phyloP scores from a whole-genome alignment of 2,329 filamentous ascomycete genomes.

The Cadophora sp. region DNA sequence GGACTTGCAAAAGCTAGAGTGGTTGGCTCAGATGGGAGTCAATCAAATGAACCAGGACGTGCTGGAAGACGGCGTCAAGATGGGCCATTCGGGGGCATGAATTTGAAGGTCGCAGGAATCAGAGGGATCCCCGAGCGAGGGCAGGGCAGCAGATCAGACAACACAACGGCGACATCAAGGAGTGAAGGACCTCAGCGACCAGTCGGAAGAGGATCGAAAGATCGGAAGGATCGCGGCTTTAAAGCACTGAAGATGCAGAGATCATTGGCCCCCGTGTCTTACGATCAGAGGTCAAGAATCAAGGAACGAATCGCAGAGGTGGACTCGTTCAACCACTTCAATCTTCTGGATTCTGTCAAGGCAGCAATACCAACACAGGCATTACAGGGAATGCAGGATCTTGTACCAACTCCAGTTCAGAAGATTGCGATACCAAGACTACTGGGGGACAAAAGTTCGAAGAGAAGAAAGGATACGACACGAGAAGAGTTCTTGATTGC shows the following conservation, averaged over 20 bases:
- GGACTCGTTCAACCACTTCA: conserved; percentile 82
- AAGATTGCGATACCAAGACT: conserved; percentile 85
- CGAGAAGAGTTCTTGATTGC: conserved; percentile 76
- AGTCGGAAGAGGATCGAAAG: conserved; percentile 38
- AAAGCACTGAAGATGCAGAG: conserved; percentile 96
- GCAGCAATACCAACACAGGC: conserved; percentile 76
- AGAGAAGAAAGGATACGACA: conserved; percentile 43
- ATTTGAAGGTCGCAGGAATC: conserved; percentile 56
- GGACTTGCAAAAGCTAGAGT: conserved; percentile 36
- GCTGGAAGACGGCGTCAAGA: conserved; percentile 50
- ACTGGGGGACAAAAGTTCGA: conserved; percentile 57
- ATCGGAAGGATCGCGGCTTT: conserved; percentile 50
- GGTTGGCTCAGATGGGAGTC: conserved; percentile 30
- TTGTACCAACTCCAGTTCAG: conserved; percentile 88
- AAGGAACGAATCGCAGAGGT: conserved; percentile 67
- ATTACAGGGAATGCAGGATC: conserved; percentile 74
- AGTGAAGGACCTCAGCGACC: neutral
- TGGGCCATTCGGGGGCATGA: conserved; percentile 66
- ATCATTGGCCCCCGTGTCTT: conserved; percentile 76
- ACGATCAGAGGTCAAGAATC: conserved; percentile 64
- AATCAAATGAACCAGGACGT: conserved; percentile 14
- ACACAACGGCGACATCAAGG: neutral
- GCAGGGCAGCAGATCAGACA: conserved; percentile 5
- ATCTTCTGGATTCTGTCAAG: conserved; percentile 74
- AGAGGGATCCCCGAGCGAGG: conserved; percentile 48